These are phyloP conservation scores for Zygoascus meyerae DNA, from an alignment of 1,139 yeast species.

Conservation along the genomic window DNA sequence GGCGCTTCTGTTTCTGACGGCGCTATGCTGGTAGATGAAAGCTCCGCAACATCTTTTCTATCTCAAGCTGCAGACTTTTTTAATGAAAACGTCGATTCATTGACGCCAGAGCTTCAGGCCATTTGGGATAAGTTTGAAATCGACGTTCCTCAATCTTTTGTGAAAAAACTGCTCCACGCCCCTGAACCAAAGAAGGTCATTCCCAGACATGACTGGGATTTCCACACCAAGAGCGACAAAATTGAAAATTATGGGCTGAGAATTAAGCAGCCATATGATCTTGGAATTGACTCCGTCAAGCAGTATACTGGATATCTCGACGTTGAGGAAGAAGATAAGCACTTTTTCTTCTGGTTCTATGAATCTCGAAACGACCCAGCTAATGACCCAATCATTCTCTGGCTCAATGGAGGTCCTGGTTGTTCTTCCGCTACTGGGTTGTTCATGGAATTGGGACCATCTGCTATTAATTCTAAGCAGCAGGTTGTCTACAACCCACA, in stretches of 20 bases:
- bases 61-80: constrained; percentile 15
- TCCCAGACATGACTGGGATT: constrained; percentile 5
- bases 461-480: constrained; percentile 46
- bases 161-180: background rate
- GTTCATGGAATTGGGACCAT: constrained; percentile 63
- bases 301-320: constrained; percentile 69
- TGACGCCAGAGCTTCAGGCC: constrained; percentile 2
- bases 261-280: constrained; percentile 40
- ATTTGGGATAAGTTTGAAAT: constrained; percentile 1
- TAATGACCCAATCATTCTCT: constrained; percentile 57
- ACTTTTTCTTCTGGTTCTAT: constrained; percentile 75
- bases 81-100: constrained; percentile 8
- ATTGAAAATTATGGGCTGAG: constrained; percentile 17
- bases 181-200: constrained; percentile 7
- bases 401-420: constrained; percentile 78
- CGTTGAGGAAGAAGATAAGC: constrained; percentile 73
- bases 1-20: no score
- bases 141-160: constrained; percentile 1
- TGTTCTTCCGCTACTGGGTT: constrained; percentile 65
- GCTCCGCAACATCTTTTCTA: constrained; percentile 3
- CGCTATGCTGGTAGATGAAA: no score
- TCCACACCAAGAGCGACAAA: constrained; percentile 6
- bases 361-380: constrained; percentile 64
- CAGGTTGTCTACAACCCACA: constrained; percentile 54
- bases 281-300: constrained; percentile 66